Evolutionary conservation across 2,329 filamentous ascomycete species (phyloP), one percentile per base, ranked within the genome.

Genomic region (Dactylonectria macrodidyma): DNA sequence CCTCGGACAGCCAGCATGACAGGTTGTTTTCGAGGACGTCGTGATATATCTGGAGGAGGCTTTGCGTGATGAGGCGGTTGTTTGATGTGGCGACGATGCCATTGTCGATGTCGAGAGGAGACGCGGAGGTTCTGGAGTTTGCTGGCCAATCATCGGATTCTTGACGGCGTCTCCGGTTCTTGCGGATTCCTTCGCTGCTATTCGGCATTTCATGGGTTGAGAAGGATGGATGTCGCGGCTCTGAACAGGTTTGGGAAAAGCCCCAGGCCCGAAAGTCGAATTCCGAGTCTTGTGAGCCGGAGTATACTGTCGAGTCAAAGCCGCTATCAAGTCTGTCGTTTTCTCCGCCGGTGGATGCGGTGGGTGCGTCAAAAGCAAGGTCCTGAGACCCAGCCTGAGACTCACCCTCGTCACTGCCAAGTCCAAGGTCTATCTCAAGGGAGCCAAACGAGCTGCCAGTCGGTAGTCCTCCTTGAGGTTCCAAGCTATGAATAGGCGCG

Each of bases 1-100:
- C 78, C 63, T 87, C 86, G 0, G 84, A 85, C 12, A 87, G 72
- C 86, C 86, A 88, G 68, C 86, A 88, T 0, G 85, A 83, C 0
- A 88, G 78, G 9, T 83, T 85, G 61, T 86, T 83, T 65, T 88
- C 86, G 50, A 88, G 81, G 5, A 85, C 86, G 60, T 88, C 85
- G 68, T 87, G 86, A 68, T 88, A 88, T 5, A 88, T 84, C 30
- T 80, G 81, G 58, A 87, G 76, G 19, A 87, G 77, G 14, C 66
- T 75, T 77, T 84, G 79, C 1, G 82, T 82, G 62, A 87, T 81
- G 30, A 84, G 79, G 47, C 71, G 65, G 33, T 73, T 77, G 54
- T 83, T 81, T 2, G 74, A 75, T 1, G 66, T 70, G 1, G 69
- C 51, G 8, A 78, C 74, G 67, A 83, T 74, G 5, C 56, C 50